A percentile compares a stretch with the other conserved stretches of the same genome.
These are phyloP conservation scores for Starmerella gropengiesseri DNA, from an alignment of 805 yeast species.

Conservation along the genomic window DNA sequence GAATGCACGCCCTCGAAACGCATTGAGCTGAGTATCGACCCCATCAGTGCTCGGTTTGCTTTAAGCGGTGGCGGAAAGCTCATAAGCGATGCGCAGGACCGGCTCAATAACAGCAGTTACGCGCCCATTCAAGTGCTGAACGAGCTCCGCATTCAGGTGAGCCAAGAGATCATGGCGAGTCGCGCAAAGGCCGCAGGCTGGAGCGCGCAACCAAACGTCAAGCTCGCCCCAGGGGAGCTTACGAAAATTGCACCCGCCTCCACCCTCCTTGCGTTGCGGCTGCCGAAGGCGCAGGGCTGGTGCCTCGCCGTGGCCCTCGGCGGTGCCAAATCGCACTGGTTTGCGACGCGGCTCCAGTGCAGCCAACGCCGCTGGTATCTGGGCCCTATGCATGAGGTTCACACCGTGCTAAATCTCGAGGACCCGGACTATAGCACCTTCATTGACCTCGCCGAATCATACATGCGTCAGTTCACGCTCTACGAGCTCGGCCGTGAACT, in stretches of 20 bases:
- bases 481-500: slow-evolving; percentile 28
- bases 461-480: slow-evolving; percentile 26
- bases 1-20: slow-evolving; percentile 12
- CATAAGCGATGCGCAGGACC: slow-evolving; percentile 13
- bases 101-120: slow-evolving; percentile 21
- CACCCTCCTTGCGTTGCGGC: slow-evolving; percentile 26
- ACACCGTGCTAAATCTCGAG: slow-evolving; percentile 8
- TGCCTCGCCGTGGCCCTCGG: slow-evolving; percentile 29
- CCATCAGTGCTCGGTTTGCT: slow-evolving; percentile 21
- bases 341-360: slow-evolving; percentile 21
- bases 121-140: slow-evolving; percentile 32
- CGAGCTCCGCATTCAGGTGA: slow-evolving; percentile 39
- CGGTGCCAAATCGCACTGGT: slow-evolving; percentile 20
- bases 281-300: slow-evolving; percentile 32
- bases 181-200: slow-evolving; percentile 58
- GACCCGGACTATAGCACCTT: slow-evolving; percentile 27
- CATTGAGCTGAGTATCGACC: slow-evolving; percentile 23
- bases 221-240: slow-evolving; percentile 40
- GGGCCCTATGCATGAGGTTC: slow-evolving; percentile 19
- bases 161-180: slow-evolving; percentile 39
- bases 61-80: slow-evolving; percentile 19
- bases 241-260: slow-evolving; percentile 26
- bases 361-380: slow-evolving; percentile 22
- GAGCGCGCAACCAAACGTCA: slow-evolving; percentile 48
- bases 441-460: slow-evolving; percentile 22